Evolutionary conservation across 169 alveolate genomes (phyloP).

Genomic region (Plasmodium relictum): DNA sequence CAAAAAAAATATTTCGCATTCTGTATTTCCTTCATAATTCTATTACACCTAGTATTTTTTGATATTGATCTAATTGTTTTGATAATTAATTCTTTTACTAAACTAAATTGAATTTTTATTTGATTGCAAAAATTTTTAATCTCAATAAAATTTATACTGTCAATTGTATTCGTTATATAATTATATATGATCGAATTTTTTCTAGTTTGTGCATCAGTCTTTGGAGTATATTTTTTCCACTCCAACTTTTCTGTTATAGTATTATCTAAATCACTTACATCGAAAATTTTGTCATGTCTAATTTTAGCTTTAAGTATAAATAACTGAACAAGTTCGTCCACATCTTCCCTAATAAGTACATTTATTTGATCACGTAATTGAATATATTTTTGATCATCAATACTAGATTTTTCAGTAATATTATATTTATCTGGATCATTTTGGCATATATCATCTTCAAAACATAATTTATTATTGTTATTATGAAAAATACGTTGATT

Average conservation of each 20-base stretch:
- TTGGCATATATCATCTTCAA: conserved; percentile 15
- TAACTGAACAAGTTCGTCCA: conserved; percentile 11
- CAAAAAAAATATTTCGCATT: conserved; percentile 14
- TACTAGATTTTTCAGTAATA: conserved; percentile 14
- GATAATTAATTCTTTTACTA: conserved; percentile 9
- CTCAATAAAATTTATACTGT: conserved; percentile 13
- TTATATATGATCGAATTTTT: conserved; percentile 11
- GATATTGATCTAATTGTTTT: neutral
- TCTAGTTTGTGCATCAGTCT: neutral
- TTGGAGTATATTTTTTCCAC: conserved; percentile 52
- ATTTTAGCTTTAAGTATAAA: conserved; percentile 21
- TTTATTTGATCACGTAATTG: neutral
- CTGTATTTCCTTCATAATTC: neutral
- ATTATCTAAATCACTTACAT: conserved; percentile 25
- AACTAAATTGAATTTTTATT: conserved; percentile 1
- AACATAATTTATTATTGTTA: neutral
- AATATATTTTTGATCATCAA: conserved; percentile 1
- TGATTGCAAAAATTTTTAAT: conserved; percentile 6
- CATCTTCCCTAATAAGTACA: neutral
- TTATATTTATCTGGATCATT: conserved; percentile 1
- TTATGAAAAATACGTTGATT: neutral
- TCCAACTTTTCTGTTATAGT: conserved; percentile 3
- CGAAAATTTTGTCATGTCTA: conserved; percentile 23
- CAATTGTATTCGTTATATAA: conserved; percentile 21
- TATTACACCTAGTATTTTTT: conserved; percentile 29